Base-by-base conservation (phyloP, 2,329 filamentous ascomycete genomes). In the Byssothecium circinans region DNA sequence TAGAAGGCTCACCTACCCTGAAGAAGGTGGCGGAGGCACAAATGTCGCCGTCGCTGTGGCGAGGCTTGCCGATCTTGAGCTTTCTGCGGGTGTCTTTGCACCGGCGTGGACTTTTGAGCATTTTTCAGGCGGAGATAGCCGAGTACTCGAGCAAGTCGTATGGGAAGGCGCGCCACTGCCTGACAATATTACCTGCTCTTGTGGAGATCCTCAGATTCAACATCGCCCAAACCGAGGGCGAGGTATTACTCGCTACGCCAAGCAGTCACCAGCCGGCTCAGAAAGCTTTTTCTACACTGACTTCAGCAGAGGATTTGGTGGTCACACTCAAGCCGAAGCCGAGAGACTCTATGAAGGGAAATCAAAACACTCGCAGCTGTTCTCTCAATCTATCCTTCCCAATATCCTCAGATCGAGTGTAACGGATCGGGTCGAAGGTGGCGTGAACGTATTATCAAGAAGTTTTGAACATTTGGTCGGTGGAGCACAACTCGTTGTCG, bases 91-190 rank as follows among this genome's bases (percentile, higher is more conserved):
- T 3, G 55, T 77, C 1, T 78, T 77, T 52, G 75, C 70, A 7
- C 74, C 75, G 2, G 75, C 72, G 4, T 77, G 75, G 75, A 70
- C 72, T 5, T 76, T 71, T 49, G 75, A 78, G 50, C 73, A 77
- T 44, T 77, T 76, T 30, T 54, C 58, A 12, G 45, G 46, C 2
- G 14, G 29, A 4, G 41, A 64, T 23, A 61, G 57, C 14, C 54
- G 52, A 17, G 50, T 36, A 2, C 55, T 71, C 5, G 68, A 73
- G 35, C 51, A 49, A 12, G 53, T 61, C 7, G 58, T 74, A 41
- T 75, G 72, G 73, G 56, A 68, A 12, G 72, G 70, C 0, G 15
- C 19, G 3, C 23, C 41, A 12, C 50, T 74, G 8, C 58, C 67
- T 1, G 37, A 54, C 2, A 47, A 57, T 12, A 32, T 69, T 0